These are phyloP conservation scores for Populus hybrid DNA, from an alignment of 441 rosid species.

Conservation along the genomic window DNA sequence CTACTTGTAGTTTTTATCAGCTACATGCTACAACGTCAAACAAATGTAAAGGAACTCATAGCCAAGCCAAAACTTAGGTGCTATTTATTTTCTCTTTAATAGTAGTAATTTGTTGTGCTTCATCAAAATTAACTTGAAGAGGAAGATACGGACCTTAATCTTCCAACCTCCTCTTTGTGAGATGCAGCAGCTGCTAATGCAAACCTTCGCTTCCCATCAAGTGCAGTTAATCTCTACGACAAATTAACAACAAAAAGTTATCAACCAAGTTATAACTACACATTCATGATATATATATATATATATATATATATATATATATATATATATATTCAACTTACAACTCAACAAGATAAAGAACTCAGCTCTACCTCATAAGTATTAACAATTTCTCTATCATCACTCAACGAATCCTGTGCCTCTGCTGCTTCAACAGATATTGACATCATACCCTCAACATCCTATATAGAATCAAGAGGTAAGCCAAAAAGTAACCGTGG, in stretches of 20 bases:
- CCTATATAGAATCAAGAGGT: slow-evolving; percentile 44
- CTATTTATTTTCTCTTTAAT: slow-evolving; percentile 10
- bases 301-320: background rate
- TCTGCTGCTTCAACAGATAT: slow-evolving; percentile 97
- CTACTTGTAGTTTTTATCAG: background rate
- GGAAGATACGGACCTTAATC: slow-evolving; percentile 67
- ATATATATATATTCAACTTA: background rate
- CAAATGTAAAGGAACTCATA: background rate
- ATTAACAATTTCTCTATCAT: slow-evolving; percentile 90
- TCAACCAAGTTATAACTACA: slow-evolving; percentile 9
- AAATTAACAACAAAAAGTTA: slow-evolving; percentile 18
- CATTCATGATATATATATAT: background rate
- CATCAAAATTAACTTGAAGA: slow-evolving; percentile 20
- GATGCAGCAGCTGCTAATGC: slow-evolving; percentile 97
- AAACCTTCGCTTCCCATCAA: slow-evolving; percentile 98
- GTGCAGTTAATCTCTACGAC: slow-evolving; percentile 87
- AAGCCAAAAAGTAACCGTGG: slow-evolving; percentile 2
- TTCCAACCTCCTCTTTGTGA: slow-evolving; percentile 90
- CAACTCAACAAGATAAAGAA: slow-evolving; percentile 14
- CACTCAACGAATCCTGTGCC: slow-evolving; percentile 89
- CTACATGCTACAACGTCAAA: background rate
- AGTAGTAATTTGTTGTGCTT: background rate
- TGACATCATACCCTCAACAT: slow-evolving; percentile 99
- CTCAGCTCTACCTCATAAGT: slow-evolving; percentile 75
- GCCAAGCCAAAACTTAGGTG: background rate